Percentiles rank a stretch among this genome's conserved stretches.
These are phyloP conservation scores for Ochetophila trinervis DNA, from an alignment of 306 rosid genomes.

Conservation along the genomic window DNA sequence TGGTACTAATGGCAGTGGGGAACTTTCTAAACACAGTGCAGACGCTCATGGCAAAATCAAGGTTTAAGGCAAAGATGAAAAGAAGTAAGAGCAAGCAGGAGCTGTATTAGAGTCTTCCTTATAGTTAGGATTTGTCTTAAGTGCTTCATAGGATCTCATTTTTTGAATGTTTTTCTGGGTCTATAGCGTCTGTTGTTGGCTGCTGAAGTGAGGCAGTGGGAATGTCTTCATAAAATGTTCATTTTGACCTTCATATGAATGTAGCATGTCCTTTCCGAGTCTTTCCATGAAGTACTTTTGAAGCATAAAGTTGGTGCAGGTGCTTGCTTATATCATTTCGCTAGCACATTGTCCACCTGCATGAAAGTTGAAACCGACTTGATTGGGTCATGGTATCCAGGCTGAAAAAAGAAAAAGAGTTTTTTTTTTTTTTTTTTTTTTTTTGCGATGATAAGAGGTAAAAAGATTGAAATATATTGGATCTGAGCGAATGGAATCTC, in stretches of 20 bases:
- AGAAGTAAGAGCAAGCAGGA: constrained; percentile 88
- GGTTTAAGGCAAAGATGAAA: constrained; percentile 97
- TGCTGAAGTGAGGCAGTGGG: constrained; percentile 1
- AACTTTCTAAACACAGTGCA: constrained; percentile 87
- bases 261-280: neutral
- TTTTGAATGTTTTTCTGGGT: constrained; percentile 17
- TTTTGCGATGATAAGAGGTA: too few species aligned
- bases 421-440: too few species aligned
- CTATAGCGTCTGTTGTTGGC: neutral
- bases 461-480: too few species aligned
- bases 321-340: neutral
- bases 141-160: constrained; percentile 19
- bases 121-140: constrained; percentile 14
- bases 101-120: constrained; percentile 33
- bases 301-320: neutral
- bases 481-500: too few species aligned
- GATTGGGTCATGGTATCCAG: too few species aligned
- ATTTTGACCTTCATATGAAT: constrained; percentile 11
- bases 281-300: neutral
- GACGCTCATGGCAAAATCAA: constrained; percentile 77
- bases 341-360: too few species aligned
- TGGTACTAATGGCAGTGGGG: constrained; percentile 88
- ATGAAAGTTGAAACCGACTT: too few species aligned
- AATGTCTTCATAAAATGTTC: constrained; percentile 10
- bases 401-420: too few species aligned